Evolutionary conservation across 192 early-diverging fungal species (phyloP), one percentile per base, ranked within the genome.

Genomic region (Gamsiella multidivaricata): DNA sequence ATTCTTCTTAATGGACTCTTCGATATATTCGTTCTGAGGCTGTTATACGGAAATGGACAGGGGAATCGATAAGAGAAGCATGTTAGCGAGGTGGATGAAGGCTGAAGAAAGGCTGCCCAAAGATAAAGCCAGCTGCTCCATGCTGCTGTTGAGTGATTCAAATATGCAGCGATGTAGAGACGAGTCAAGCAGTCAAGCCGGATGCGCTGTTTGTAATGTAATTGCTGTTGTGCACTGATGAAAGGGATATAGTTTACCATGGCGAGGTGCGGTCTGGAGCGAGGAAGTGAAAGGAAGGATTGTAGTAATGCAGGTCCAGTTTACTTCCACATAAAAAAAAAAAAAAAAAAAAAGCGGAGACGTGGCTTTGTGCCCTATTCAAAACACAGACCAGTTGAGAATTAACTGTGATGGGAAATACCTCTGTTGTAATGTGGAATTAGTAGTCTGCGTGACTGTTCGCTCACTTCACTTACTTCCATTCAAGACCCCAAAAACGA

Each of bases 1-100:
- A 88, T 98, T 94, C 81, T 93, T 91, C 87, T 94, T 96, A 82
- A 99, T 97, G 42, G 93, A 86, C 84, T 97, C 94, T 86, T 99
- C 97, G 87, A 99, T 99, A 84, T 99, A 98, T 81, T 99, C 97
- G 91, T 97, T 97, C 69, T 80, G 69, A 72, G 79, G 70, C 69
- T 80, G 57, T 80, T 62, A 26, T 86, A 46, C 36, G 36, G 14
- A 31, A 54, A 33, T 6, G 49, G 25, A 42, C 2, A 42, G n/a
- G 8, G 11, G 50, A 59, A 36, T 22, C 28, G 15, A 62, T 14
- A 54, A 31, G 36, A 60, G 28, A 11, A 36, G 34, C 12, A 46
- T 26, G 20, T 32, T 33, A 42, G 29, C 36, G n/a, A 43, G 10
- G 34, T 6, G n/a, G 61, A 33, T 49, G 12, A 55, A 55, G 28